These are phyloP conservation scores for Huntiella bhutanensis DNA, from an alignment of 2,329 filamentous ascomycete genomes.

Conservation along the genomic window DNA sequence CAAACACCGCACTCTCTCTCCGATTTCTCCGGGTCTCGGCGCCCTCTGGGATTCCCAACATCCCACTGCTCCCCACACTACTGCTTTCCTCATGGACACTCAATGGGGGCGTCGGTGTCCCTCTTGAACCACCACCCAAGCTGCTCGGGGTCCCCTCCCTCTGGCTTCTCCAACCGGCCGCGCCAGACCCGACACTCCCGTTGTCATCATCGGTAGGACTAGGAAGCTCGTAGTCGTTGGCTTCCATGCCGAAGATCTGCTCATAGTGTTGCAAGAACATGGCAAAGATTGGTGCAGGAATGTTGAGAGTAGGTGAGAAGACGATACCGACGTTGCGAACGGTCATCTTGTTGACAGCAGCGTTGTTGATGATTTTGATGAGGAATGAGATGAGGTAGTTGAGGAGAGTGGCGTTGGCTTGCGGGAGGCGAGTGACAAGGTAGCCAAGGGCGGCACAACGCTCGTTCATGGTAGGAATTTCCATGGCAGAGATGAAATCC, in stretches of 20 bases:
- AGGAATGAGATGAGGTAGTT: slow-evolving; percentile 75
- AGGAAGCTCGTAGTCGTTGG: slow-evolving; percentile 43
- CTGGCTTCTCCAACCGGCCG: slow-evolving; percentile 24
- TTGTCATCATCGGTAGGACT: slow-evolving; percentile 22
- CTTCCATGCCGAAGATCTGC: slow-evolving; percentile 58
- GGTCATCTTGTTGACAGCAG: slow-evolving; percentile 91
- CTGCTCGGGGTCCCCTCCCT: slow-evolving; percentile 12
- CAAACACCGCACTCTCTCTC: slow-evolving; percentile 41
- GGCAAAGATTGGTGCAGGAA: slow-evolving; percentile 84
- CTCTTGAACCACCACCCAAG: slow-evolving; percentile 8
- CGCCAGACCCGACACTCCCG: neutral
- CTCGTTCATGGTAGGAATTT: slow-evolving; percentile 53
- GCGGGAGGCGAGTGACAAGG: slow-evolving; percentile 62
- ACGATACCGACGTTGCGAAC: slow-evolving; percentile 95
- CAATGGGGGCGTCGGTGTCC: too few relatives aligned
- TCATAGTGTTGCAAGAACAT: slow-evolving; percentile 83
- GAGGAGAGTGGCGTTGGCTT: slow-evolving; percentile 62
- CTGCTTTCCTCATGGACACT: slow-evolving; percentile 1
- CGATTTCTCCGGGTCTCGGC: slow-evolving; percentile 21
- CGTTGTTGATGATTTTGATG: slow-evolving; percentile 79
- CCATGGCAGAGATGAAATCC: slow-evolving; percentile 70
- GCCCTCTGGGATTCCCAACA: slow-evolving; percentile 10
- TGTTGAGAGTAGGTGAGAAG: slow-evolving; percentile 92
- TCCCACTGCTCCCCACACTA: slow-evolving; percentile 7
- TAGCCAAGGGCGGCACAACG: slow-evolving; percentile 61